A percentile compares a stretch with the other conserved stretches of the same genome.
Conservation (phyloP, 495 filamentous ascomycete genomes). For the Cudoniella acicularis region DNA sequence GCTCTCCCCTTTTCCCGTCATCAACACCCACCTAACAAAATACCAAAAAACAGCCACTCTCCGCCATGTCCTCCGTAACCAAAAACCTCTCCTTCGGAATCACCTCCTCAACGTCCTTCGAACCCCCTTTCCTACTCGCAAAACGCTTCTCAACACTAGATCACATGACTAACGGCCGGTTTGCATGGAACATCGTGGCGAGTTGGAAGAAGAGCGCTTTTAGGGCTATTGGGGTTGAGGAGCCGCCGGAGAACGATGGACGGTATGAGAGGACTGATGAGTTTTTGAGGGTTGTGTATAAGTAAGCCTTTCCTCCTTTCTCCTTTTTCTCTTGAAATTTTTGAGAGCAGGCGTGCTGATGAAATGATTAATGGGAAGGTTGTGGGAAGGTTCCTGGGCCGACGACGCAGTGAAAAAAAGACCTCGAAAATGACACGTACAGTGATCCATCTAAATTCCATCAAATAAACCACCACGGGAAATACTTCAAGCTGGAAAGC, state of each 20-base stretch:
- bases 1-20: too few species aligned
- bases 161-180: slow-evolving; percentile 54
- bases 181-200: slow-evolving; percentile 66
- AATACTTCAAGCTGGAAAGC: slow-evolving; percentile 50
- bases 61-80: background rate
- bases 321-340: too few species aligned
- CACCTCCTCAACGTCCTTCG: background rate
- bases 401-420: slow-evolving; percentile 46
- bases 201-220: slow-evolving; percentile 57
- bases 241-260: slow-evolving; percentile 56
- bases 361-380: slow-evolving; percentile 46
- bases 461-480: slow-evolving; percentile 55
- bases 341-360: slow-evolving; percentile 54
- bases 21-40: too few species aligned
- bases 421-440: slow-evolving; percentile 48
- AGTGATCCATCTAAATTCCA: slow-evolving; percentile 52
- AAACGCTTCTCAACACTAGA: slow-evolving; percentile 61
- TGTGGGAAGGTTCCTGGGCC: slow-evolving; percentile 62
- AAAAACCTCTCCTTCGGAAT: background rate
- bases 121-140: slow-evolving; percentile 49
- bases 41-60: too few species aligned
- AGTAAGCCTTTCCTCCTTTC: slow-evolving; percentile 36
- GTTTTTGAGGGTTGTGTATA: slow-evolving; percentile 47
- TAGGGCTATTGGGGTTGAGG: slow-evolving; percentile 54
- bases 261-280: slow-evolving; percentile 58